Conservation (phyloP, 805 yeast genomes). For the Candida nemodendra region DNA sequence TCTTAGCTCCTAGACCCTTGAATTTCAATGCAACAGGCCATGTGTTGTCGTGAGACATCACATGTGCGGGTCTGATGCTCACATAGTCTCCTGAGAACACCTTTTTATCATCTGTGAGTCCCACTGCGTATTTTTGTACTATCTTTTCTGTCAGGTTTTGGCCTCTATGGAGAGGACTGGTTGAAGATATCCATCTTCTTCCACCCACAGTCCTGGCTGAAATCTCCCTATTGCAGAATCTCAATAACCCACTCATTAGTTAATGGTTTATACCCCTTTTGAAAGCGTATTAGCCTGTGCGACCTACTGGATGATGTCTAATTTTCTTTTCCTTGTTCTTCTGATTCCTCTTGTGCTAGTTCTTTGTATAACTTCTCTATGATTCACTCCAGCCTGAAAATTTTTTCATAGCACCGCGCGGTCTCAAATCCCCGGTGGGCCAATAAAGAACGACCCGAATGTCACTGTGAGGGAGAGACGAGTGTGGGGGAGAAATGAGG, state of each 20-base stretch:
- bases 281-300: conserved; percentile 2
- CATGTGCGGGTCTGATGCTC: conserved; percentile 90
- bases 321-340: background rate
- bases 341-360: conserved; percentile 1
- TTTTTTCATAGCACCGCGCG: too few relatives aligned
- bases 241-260: conserved; percentile 6
- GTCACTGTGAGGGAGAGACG: too few relatives aligned
- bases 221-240: background rate
- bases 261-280: too few relatives aligned
- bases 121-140: conserved; percentile 90
- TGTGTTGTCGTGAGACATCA: conserved; percentile 98
- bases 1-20: conserved; percentile 88
- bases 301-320: background rate
- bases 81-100: conserved; percentile 94
- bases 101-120: conserved; percentile 67
- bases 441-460: too few relatives aligned
- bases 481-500: too few relatives aligned
- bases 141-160: conserved; percentile 96
- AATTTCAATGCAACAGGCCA: conserved; percentile 99
- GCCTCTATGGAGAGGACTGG: conserved; percentile 33
- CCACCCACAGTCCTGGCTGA: background rate
- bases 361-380: background rate
- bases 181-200: background rate
- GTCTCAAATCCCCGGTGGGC: background rate
- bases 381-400: background rate